Conservation (phyloP, 2,329 filamentous ascomycete genomes). For the Clonostachys sp. region DNA sequence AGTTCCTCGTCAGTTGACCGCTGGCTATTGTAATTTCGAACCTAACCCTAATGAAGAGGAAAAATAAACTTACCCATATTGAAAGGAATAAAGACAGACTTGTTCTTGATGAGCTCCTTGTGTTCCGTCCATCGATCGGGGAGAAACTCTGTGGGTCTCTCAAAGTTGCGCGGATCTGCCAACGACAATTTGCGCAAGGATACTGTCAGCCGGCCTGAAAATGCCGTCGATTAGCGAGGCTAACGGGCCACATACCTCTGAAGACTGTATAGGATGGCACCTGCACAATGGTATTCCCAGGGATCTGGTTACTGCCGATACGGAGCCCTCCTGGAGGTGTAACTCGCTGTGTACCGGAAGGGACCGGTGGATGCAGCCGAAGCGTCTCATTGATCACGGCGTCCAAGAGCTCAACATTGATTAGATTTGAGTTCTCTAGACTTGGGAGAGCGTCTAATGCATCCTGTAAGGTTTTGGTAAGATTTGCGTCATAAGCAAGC, state of each 20-base stretch:
- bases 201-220: neutral
- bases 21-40: too few species aligned
- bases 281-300: conserved; percentile 25
- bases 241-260: neutral
- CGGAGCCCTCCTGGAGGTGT: conserved; percentile 26
- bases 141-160: conserved; percentile 15
- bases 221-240: neutral
- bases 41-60: neutral
- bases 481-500: conserved; percentile 1
- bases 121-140: conserved; percentile 26
- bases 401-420: conserved; percentile 10
- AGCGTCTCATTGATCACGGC: conserved; percentile 30
- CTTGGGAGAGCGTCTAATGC: neutral
- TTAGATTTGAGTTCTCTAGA: neutral
- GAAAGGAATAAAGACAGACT: conserved; percentile 17
- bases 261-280: conserved; percentile 12
- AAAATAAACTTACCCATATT: conserved; percentile 11
- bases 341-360: conserved; percentile 19
- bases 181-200: neutral
- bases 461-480: neutral
- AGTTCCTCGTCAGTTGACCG: neutral
- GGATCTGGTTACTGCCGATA: conserved; percentile 24
- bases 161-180: conserved; percentile 9
- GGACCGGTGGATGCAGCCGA: conserved; percentile 25
- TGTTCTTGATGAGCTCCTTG: conserved; percentile 15